phyloP scores from a whole-genome alignment of 176 grass and related monocot genomes.

The Dactylis glomerata region DNA sequence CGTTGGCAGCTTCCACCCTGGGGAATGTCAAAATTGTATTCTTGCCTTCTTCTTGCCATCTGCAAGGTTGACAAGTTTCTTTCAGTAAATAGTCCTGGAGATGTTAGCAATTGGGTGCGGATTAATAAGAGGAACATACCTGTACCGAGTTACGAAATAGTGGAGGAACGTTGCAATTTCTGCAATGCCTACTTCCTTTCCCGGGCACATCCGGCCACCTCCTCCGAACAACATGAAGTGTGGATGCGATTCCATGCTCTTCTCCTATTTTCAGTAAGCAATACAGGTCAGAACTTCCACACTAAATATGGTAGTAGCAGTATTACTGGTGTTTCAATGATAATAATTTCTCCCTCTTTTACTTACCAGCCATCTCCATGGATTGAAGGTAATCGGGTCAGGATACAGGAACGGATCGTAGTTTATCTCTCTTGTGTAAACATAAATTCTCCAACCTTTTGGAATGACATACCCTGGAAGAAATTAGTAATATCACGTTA shows the following conservation, averaged over 20 bases:
- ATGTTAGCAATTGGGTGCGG: neutral
- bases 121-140: slow-evolving; percentile 36
- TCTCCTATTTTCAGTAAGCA: slow-evolving; percentile 54
- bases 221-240: slow-evolving; percentile 99
- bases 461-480: slow-evolving; percentile 80
- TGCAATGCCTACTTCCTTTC: slow-evolving; percentile 80
- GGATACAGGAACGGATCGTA: slow-evolving; percentile 83
- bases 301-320: neutral
- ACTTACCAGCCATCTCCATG: slow-evolving; percentile 99
- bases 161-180: slow-evolving; percentile 96
- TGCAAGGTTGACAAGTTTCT: slow-evolving; percentile 20
- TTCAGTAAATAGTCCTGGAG: slow-evolving; percentile 7
- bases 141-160: slow-evolving; percentile 86
- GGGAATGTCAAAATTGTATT: slow-evolving; percentile 84
- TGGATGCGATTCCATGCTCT: slow-evolving; percentile 68
- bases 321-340: neutral
- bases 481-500: slow-evolving; percentile 21
- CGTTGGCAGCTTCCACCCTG: slow-evolving; percentile 85
- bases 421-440: slow-evolving; percentile 96
- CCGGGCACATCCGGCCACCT: slow-evolving; percentile 81
- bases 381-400: slow-evolving; percentile 81
- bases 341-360: neutral
- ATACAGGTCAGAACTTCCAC: neutral
- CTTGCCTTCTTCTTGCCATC: slow-evolving; percentile 85
- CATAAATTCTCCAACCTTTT: slow-evolving; percentile 95